Evolutionary conservation across 768 basidiomycete genomes (phyloP), one percentile per base, ranked within the genome.

Genomic region (Cyclocybe cylindracea): DNA sequence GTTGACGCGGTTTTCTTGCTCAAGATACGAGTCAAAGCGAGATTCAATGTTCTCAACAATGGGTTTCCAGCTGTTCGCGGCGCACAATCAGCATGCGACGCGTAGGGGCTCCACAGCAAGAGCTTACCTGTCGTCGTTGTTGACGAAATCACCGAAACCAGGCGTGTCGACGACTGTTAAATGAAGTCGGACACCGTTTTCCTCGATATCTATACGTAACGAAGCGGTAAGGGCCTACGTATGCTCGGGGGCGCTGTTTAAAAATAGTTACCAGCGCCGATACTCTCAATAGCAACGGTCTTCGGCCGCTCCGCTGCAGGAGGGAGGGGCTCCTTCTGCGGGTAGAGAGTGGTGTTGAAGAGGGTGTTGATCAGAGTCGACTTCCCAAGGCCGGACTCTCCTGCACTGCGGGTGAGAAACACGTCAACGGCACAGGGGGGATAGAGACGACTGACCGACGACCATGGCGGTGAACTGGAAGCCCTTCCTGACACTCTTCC

Each of bases 381-480:
- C 78, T 99, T 99, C 49, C 97, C 97, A 54, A 99, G 82, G 47
- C 97, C 97, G 48, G 96, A 98, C 77, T 99, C 96, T 72, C 94
- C 94, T 94, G 62, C 44, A 62, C 56, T 54, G 55, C 36, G 45
- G 35, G 40, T 61, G 53, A 64, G 59, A 56, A 41, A 61, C 59
- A 61, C 57, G 64, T 63, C 61, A 24, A 24, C 24, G 5, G 60
- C 56, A 58, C 52, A 46, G 43, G 18, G 48, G 39, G 46, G 37
- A 37, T 31, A 52, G 54, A 56, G 58, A 48, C 47, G 43, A 87
- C 94, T 65, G 61, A 96, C 96, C 96, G 67, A 99, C 96, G 57
- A 99, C 96, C 97, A 99, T 98, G 59, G 86, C 81, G 48, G 94
- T 96, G 77, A 99, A 99, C 71, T 98, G 93, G 81, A 98, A 99